Evolutionary conservation across 2,329 filamentous ascomycete genomes (phyloP).

Genomic region (Aspergillus sp.): DNA sequence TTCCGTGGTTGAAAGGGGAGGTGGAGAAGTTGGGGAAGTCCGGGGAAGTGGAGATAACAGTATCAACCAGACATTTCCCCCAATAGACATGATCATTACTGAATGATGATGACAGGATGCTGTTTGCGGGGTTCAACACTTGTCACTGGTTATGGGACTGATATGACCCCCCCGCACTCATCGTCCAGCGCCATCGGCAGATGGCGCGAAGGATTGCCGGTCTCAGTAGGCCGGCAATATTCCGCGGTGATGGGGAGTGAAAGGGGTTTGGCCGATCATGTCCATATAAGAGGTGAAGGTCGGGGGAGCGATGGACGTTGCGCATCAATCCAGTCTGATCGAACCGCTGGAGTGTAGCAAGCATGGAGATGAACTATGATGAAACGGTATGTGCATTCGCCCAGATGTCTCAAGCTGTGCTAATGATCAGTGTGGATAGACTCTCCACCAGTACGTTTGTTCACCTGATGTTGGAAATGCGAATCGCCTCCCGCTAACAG

Average conservation of each 20-base stretch:
- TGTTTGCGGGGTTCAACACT: too few species aligned
- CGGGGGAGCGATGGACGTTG: not conserved
- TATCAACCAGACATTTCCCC: not conserved
- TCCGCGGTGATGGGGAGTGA: not conserved
- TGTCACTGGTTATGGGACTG: too few species aligned
- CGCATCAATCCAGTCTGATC: not conserved
- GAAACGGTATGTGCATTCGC: constrained; percentile 30
- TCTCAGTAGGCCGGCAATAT: not conserved
- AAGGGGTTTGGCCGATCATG: too few species aligned
- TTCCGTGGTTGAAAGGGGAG: not conserved
- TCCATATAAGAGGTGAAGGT: not conserved
- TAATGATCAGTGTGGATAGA: constrained; percentile 12
- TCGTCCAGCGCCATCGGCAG: not conserved
- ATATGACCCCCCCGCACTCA: not conserved
- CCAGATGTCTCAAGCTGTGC: not conserved
- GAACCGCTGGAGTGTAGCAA: not conserved
- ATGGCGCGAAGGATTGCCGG: too few species aligned
- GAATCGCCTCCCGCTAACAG: constrained; percentile 31
- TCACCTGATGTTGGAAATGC: constrained; percentile 5
- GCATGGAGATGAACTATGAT: constrained; percentile 52
- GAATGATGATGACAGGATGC: too few species aligned
- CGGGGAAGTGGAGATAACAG: not conserved
- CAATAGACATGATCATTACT: too few species aligned
- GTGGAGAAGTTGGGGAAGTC: constrained; percentile 1
- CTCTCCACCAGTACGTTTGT: constrained; percentile 26